Base-by-base conservation (phyloP, 1,139 yeast genomes). In the Geotrichum macrosporum region DNA sequence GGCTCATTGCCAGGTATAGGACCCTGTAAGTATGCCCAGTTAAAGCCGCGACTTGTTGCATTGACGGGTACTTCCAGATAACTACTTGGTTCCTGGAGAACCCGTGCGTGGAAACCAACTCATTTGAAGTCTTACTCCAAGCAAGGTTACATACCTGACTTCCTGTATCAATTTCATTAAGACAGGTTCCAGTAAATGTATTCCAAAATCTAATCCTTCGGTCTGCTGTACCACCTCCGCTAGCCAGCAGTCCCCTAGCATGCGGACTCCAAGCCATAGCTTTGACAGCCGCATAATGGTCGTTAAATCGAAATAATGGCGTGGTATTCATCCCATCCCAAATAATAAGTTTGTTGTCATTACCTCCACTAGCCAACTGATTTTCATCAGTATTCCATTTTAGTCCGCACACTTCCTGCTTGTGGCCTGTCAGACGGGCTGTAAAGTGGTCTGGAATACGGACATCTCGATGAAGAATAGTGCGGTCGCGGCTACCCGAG, bases 181-280 rank as follows among this genome's bases (percentile, higher is more conserved):
- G 63, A 51, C 82, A 76, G 27, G 74, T 66, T 0, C 96, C 96
- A 6, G 85, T 85, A 41, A 81, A 67, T 0, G 95, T 85, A 63
- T 88, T 89, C 98, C 98, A 92, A 20, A 89, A 81, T 64, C 92
- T 84, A 57, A 94, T 82, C 26, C 84, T 77, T 50, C 92, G 79
- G 65, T 92, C 99, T 1, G 95, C 94, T 0, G 97, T 88, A 20
- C 99, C 99, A 21, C 98, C 99, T 5, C 98, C 99, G 2, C 94
- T 80, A 0, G 97, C 97, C 46, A 92, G 67, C 3, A 89, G 75
- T 0, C 97, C 97, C 50, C 97, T 72, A 61, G 87, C 95, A 62
- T 92, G 97, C 0, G 98, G 97, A 0, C 95, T 85, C 99, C 99
- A 92, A 1, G 95, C 86, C 46, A 92, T 76, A 1, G 97, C 98